These are phyloP conservation scores for Fusarium sp. DNA, from an alignment of 2,329 filamentous ascomycete species.

Conservation along the genomic window DNA sequence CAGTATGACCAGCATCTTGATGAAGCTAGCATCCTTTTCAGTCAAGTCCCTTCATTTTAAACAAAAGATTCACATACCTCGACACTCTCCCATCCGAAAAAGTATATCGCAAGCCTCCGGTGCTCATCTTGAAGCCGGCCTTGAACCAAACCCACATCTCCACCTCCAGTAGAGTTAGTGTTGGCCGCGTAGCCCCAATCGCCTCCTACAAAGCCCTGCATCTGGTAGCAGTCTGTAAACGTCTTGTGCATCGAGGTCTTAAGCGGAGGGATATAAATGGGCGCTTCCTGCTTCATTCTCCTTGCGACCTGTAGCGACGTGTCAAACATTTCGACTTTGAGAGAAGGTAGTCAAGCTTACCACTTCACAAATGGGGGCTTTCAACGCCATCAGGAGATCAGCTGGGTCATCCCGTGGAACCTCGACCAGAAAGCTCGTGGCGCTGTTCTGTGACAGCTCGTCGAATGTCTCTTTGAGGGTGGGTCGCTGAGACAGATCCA, in stretches of 20 bases:
- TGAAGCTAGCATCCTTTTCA: conserved; percentile 24
- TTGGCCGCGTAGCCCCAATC: conserved; percentile 35
- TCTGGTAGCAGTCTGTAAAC: conserved; percentile 33
- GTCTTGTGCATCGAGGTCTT: conserved; percentile 36
- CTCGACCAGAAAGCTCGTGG: conserved; percentile 3
- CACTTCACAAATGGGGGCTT: conserved; percentile 37
- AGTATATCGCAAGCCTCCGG: conserved; percentile 26
- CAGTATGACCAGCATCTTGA: conserved; percentile 24
- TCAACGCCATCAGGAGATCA: conserved; percentile 20
- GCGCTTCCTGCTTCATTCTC: conserved; percentile 22
- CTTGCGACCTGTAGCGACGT: conserved; percentile 14
- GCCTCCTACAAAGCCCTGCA: conserved; percentile 35
- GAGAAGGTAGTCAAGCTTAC: neutral
- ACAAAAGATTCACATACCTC: conserved; percentile 22
- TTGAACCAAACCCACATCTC: neutral
- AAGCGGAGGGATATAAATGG: conserved; percentile 13
- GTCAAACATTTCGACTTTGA: neutral
- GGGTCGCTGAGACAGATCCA: conserved; percentile 4
- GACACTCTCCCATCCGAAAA: conserved; percentile 40
- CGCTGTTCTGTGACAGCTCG: neutral
- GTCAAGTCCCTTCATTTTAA: neutral
- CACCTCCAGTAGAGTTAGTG: conserved; percentile 23
- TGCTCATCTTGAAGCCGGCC: neutral
- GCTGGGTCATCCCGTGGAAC: neutral
- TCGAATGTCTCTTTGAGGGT: neutral